Conservation (phyloP, 179 eudicot species). For the Corrigiola litoralis region DNA sequence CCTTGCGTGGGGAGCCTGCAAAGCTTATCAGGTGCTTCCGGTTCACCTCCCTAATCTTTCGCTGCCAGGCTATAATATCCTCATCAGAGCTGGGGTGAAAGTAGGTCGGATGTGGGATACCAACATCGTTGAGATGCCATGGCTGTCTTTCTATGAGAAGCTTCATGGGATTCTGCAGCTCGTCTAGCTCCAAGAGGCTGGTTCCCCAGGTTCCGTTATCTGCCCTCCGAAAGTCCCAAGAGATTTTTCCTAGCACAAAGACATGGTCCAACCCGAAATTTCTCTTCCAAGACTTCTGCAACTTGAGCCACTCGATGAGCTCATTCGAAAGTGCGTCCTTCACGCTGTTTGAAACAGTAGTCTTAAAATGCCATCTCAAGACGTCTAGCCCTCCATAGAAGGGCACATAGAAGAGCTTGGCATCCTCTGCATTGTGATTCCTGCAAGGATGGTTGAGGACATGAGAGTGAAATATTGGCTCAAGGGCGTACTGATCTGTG, state of each 20-base stretch:
- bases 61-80: constrained; percentile 49
- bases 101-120: constrained; percentile 71
- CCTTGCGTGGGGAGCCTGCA: constrained; percentile 48
- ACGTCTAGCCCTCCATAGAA: constrained; percentile 69
- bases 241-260: constrained; percentile 64
- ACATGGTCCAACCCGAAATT: constrained; percentile 63
- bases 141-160: constrained; percentile 73
- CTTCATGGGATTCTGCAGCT: constrained; percentile 58
- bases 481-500: constrained; percentile 70
- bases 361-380: constrained; percentile 63
- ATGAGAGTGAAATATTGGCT: constrained; percentile 62
- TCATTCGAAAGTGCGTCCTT: constrained; percentile 57
- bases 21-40: constrained; percentile 48
- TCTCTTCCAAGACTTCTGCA: constrained; percentile 43
- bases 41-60: constrained; percentile 21
- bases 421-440: constrained; percentile 45
- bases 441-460: constrained; percentile 72
- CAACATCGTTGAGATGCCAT: constrained; percentile 64
- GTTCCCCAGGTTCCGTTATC: constrained; percentile 47
- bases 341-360: constrained; percentile 35
- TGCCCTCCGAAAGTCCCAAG: constrained; percentile 71
- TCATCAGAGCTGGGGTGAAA: constrained; percentile 69
- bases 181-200: constrained; percentile 40
- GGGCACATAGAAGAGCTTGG: constrained; percentile 73
- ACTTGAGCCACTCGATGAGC: constrained; percentile 54